Evolutionary conservation across 345 rosid genomes (phyloP), one percentile per base, ranked within the genome.

Genomic region (Bruguiera sexangula): DNA sequence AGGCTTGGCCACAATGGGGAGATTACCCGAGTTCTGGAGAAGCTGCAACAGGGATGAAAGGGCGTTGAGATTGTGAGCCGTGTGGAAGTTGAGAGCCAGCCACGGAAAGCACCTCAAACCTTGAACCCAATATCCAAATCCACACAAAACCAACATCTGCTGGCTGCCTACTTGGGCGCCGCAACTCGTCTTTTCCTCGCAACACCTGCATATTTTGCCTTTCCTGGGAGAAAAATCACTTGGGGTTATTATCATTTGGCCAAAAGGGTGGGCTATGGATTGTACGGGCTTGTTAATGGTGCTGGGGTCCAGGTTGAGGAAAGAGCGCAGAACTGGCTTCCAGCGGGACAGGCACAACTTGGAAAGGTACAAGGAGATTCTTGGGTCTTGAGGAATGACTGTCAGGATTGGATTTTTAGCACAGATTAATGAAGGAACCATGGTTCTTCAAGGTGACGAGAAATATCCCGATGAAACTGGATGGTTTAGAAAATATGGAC

Each of bases 41-140:
- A 93, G 89, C 91, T 93, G 98, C 82, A 93, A 79, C 24, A 83
- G 74, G 0, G 94, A 85, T 6, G 98, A 96, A 56, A 83, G 81
- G 75, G 89, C 75, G 31, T 77, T 83, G 20, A 93, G 94, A 75
- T 78, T 81, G 31, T 86, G 46, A 60, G 88, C 91, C 97, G 91
- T 86, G 71, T 89, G 88, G 76, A 87, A 93, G 80, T 90, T 91
- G 67, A 91, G 87, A 50, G 93, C 89, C 78, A 93, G 76, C 97
- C 97, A 93, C 50, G 98, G 96, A 75, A 91, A 93, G 81, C 92
- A 86, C 82, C 98, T 81, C 39, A 85, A 87, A 0, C 98, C 98
- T 70, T 93, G 97, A 29, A 88, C 75, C 91, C 96, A 91, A 60
- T 89, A 93, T 60, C 97, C 98, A 67, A 93, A 72, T 48, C 96